Evolutionary conservation across 164 flowering plant species (phyloP), one percentile per base, ranked within the genome.

Genomic region (Magnolia kwangsiensis): DNA sequence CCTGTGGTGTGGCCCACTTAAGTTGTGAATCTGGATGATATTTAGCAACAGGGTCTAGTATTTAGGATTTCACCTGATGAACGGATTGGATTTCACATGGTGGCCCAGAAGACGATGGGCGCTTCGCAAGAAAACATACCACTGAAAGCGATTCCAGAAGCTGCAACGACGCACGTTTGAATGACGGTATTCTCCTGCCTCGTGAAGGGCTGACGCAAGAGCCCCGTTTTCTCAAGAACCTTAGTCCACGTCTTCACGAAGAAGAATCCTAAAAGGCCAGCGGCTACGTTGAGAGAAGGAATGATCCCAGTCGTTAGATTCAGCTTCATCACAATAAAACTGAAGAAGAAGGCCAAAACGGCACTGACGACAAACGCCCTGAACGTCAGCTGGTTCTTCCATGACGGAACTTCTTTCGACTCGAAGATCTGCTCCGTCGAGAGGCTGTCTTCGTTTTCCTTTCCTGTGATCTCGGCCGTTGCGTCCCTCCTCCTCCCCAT

Each of bases 181-280:
- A 91, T 86, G 49, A 91, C 92, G 4, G 96, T 91, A 51, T 90
- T 91, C 79, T 91, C 96, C 76, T 91, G 96, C 24, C 93, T 71
- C 0, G 92, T 91, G 72, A 91, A 91, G 0, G 93, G 93, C 80
- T 84, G 86, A 50, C 82, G 84, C 72, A 85, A 51, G 18, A 85
- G 20, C 0, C 90, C 89, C 19, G 72, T 31, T 76, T 75, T 81
- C 0, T 67, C 77, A 7, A 88, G 72, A n/a, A 85, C 1, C 1
- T 73, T 49, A 1, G 91, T 87, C 85, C 85, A 90, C 0, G 81
- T 18, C 76, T 86, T 89, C 4, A 90, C 71, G 6, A 86, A 59
- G 58, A 87, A 88, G 78, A 85, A 91, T 0, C 95, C 95, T 27
- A 91, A 68, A 20, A 91, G 58, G 0, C 96, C 96, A 3, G 96